Conservation (phyloP, 192 early-diverging fungal genomes). For the Haplosporangium gracile region DNA sequence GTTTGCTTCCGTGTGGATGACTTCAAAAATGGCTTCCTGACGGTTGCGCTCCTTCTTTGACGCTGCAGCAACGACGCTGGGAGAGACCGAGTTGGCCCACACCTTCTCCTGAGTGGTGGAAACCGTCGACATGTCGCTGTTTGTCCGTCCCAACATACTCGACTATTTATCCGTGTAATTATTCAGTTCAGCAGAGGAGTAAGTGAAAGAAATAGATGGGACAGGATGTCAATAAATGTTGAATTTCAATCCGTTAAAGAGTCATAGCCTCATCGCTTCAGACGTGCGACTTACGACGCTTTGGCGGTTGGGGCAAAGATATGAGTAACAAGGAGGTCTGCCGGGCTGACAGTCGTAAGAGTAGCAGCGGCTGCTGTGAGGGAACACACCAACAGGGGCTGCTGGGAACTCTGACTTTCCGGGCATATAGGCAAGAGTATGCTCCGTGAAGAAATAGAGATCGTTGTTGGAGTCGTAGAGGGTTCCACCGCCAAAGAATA, state of each 20-base stretch:
- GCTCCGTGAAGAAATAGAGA: constrained; percentile 77
- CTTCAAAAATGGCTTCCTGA: constrained; percentile 97
- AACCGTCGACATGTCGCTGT: constrained; percentile 39
- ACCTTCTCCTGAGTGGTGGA: constrained; percentile 45
- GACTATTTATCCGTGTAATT: constrained; percentile 12
- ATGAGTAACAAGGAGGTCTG: constrained; percentile 41
- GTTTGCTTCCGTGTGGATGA: constrained; percentile 91
- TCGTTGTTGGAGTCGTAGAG: constrained; percentile 82
- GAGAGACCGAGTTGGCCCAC: constrained; percentile 51
- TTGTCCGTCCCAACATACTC: constrained; percentile 22
- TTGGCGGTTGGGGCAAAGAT: constrained; percentile 48
- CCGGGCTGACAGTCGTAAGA: constrained; percentile 41
- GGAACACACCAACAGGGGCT: constrained; percentile 43
- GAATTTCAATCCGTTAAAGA: background rate
- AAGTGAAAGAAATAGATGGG: background rate
- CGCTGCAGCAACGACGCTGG: constrained; percentile 31
- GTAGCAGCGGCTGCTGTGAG: constrained; percentile 37
- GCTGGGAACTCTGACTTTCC: constrained; percentile 45
- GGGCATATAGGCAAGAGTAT: constrained; percentile 31
- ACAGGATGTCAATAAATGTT: background rate
- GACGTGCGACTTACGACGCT: constrained; percentile 30
- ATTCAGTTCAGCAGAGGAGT: background rate
- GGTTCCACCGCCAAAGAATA: constrained; percentile 86
- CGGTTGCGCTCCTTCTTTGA: constrained; percentile 80
- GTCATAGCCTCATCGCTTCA: background rate